Percentiles rank a stretch among this genome's conserved stretches.
Conservation (phyloP, 108 stramenopile genomes). For the Skeletonema grethae region DNA sequence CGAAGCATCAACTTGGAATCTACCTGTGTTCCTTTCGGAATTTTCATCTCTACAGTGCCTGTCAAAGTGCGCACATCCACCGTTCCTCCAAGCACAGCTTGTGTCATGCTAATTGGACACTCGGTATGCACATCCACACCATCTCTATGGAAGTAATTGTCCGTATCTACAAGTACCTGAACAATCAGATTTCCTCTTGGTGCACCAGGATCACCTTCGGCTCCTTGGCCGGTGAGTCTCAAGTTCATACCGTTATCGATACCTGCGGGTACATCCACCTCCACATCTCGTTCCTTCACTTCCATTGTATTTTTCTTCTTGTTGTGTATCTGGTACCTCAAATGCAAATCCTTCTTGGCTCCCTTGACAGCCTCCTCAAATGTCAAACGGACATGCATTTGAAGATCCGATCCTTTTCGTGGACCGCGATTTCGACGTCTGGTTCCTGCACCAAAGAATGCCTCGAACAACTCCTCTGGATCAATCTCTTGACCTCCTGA, state of each 20-base stretch:
- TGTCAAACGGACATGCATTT: constrained; percentile 79
- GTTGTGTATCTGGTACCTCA: constrained; percentile 76
- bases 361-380: constrained; percentile 94
- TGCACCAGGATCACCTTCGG: constrained; percentile 89
- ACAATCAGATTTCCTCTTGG: constrained; percentile 90
- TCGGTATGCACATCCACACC: constrained; percentile 86
- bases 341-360: constrained; percentile 74
- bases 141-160: constrained; percentile 91
- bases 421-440: constrained; percentile 70
- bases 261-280: constrained; percentile 90
- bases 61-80: constrained; percentile 94
- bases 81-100: constrained; percentile 92
- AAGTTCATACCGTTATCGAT: constrained; percentile 95
- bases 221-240: constrained; percentile 87
- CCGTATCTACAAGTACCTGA: constrained; percentile 82
- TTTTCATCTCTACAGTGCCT: constrained; percentile 94
- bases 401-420: constrained; percentile 85
- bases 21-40: constrained; percentile 92
- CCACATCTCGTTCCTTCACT: constrained; percentile 83
- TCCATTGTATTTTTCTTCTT: constrained; percentile 61
- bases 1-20: constrained; percentile 91
- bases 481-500: constrained; percentile 74
- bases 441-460: constrained; percentile 79
- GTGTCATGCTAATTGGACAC: constrained; percentile 73
- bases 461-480: constrained; percentile 89